A percentile compares a stretch with the other conserved stretches of the same genome.
Evolutionary conservation across 148 eudicot genomes (phyloP).

Genomic region (Silene uniflora): DNA sequence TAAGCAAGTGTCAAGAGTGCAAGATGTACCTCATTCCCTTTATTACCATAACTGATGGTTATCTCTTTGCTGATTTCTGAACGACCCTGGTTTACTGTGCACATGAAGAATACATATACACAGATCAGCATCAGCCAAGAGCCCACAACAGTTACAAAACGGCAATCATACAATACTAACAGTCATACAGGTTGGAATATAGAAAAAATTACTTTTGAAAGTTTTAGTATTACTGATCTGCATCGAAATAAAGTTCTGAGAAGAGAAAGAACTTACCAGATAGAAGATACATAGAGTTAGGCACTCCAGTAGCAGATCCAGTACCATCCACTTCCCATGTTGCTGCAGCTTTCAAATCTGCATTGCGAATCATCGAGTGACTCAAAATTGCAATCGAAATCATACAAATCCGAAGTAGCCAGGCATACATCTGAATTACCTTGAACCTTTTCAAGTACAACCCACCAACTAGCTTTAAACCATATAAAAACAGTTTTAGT

Average conservation of each 20-base stretch:
- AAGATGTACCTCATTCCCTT: constrained; percentile 90
- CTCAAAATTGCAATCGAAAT: constrained; percentile 9
- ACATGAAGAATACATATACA: constrained; percentile 17
- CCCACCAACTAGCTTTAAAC: not conserved
- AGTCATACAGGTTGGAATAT: not conserved
- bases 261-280: constrained; percentile 47
- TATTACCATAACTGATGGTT: constrained; percentile 86
- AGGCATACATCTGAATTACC: not conserved
- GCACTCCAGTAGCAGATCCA: constrained; percentile 67
- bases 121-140: not conserved
- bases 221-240: not conserved
- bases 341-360: constrained; percentile 73
- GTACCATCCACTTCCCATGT: constrained; percentile 96
- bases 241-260: constrained; percentile 11
- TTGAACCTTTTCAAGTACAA: not conserved
- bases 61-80: constrained; percentile 55
- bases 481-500: not conserved
- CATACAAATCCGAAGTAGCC: constrained; percentile 3
- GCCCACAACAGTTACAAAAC: not conserved
- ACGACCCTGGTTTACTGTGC: constrained; percentile 42
- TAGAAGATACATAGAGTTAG: constrained; percentile 86
- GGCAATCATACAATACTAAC: not conserved
- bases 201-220: not conserved
- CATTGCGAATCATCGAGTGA: constrained; percentile 23
- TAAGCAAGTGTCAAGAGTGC: not conserved